Evolutionary conservation across 371 early-diverging fungal species (phyloP).

Genomic region (Circinella umbellata): DNA sequence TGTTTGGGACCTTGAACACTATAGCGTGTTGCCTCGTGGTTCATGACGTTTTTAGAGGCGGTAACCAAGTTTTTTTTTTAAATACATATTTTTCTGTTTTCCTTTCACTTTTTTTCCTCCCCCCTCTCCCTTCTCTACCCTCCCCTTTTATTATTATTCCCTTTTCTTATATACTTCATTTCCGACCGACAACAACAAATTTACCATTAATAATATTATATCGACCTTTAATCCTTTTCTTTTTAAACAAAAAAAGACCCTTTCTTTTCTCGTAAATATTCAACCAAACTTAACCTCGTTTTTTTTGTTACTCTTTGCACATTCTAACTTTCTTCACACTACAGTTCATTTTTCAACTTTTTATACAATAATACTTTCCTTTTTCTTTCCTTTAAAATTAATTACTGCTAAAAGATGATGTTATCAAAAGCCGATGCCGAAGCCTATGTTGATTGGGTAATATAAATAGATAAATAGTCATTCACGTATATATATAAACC

Average conservation of each 20-base stretch:
- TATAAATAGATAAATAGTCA: background rate
- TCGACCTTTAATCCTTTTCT: background rate
- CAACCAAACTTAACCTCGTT: background rate
- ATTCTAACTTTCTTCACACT: background rate
- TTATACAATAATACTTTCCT: background rate
- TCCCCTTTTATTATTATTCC: background rate
- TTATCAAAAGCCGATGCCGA: slow-evolving; percentile 15
- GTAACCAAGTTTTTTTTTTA: background rate
- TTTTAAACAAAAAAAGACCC: background rate
- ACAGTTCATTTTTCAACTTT: slow-evolving; percentile 2
- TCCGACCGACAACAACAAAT: too few relatives aligned
- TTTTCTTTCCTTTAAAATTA: slow-evolving; percentile 7
- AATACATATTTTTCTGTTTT: background rate
- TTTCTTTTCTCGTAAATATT: background rate
- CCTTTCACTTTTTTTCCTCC: too few relatives aligned
- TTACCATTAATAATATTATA: too few relatives aligned
- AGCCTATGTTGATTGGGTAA: slow-evolving; percentile 25
- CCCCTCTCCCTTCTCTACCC: background rate
- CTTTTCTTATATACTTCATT: background rate
- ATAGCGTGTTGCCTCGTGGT: background rate
- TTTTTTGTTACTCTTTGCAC: background rate
- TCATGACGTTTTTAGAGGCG: background rate
- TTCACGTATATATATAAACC: too few relatives aligned
- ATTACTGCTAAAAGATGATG: slow-evolving; percentile 8
- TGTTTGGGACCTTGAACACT: too few relatives aligned